These are phyloP conservation scores for Prosopis cineraria DNA, from an alignment of 306 rosid genomes.

Conservation along the genomic window DNA sequence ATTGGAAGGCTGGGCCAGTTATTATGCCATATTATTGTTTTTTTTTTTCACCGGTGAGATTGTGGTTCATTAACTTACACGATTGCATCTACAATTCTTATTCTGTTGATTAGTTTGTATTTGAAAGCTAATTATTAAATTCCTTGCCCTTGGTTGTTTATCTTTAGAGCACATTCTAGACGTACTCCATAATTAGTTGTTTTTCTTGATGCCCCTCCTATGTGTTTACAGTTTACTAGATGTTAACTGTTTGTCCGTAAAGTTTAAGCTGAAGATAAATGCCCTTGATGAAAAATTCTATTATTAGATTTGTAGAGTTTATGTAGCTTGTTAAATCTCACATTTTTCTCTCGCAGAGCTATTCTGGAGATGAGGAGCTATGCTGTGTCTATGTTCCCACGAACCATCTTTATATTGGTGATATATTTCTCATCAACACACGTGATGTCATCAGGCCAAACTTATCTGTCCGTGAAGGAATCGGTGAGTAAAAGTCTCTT, in stretches of 20 bases:
- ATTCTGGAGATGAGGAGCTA: slow-evolving; percentile 92
- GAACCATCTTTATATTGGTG: slow-evolving; percentile 95
- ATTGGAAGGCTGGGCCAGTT: slow-evolving; percentile 4
- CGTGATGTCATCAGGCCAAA: slow-evolving; percentile 90
- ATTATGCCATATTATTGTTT: neutral
- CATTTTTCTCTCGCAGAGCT: slow-evolving; percentile 56
- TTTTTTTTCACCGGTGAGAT: neutral
- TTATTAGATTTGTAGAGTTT: slow-evolving; percentile 17
- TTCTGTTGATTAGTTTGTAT: slow-evolving; percentile 11
- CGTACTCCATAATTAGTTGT: slow-evolving; percentile 1
- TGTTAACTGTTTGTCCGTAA: slow-evolving; percentile 7
- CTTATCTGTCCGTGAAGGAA: slow-evolving; percentile 96
- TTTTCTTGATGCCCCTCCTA: slow-evolving; percentile 25
- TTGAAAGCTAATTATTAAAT: no score
- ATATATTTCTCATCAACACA: slow-evolving; percentile 79
- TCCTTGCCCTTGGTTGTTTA: neutral
- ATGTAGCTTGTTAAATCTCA: slow-evolving; percentile 15
- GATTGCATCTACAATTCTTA: neutral
- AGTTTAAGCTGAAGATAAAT: slow-evolving; percentile 8
- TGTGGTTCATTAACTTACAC: neutral
- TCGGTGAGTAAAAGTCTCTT: slow-evolving; percentile 63
- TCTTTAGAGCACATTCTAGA: neutral
- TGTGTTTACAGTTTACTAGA: slow-evolving; percentile 27
- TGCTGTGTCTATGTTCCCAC: slow-evolving; percentile 98
- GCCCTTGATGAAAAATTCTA: slow-evolving; percentile 21